These are phyloP conservation scores for Paraleonurus japonicus DNA, from an alignment of 257 asterid genomes.

Conservation along the genomic window DNA sequence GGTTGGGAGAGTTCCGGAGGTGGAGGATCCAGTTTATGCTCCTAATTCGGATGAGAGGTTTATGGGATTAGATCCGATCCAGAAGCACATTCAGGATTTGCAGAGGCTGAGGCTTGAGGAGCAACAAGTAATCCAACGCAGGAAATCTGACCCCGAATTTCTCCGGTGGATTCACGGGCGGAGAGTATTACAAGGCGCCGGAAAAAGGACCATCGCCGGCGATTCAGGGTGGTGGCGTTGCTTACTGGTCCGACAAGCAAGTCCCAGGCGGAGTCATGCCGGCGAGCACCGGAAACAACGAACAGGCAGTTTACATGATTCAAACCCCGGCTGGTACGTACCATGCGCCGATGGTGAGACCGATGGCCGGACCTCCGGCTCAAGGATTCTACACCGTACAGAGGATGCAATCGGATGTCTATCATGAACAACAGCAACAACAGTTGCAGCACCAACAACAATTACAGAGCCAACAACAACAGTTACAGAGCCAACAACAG, in stretches of 20 bases:
- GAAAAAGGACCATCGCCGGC: conserved; percentile 47
- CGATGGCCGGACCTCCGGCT: conserved; percentile 44
- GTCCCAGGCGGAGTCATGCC: conserved; percentile 56
- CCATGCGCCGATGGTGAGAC: conserved; percentile 65
- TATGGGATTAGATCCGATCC: conserved; percentile 75
- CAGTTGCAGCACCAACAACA: conserved; percentile 29
- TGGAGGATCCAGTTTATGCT: conserved; percentile 42
- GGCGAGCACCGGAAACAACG: conserved; percentile 38
- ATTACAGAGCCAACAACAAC: neutral
- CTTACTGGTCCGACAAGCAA: conserved; percentile 70
- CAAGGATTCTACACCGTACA: conserved; percentile 82
- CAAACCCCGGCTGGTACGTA: conserved; percentile 54
- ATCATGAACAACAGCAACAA: conserved; percentile 60
- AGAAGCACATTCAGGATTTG: conserved; percentile 91
- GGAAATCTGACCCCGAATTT: conserved; percentile 69
- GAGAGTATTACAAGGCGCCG: conserved; percentile 61
- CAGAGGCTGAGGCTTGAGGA: conserved; percentile 82
- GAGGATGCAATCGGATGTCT: conserved; percentile 59
- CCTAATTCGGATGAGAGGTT: conserved; percentile 53
- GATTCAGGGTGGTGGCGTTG: conserved; percentile 42
- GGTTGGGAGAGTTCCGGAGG: conserved; percentile 35
- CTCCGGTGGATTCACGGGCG: conserved; percentile 42
- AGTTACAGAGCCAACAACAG: conserved; percentile 23
- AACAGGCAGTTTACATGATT: conserved; percentile 79
- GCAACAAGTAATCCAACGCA: conserved; percentile 52